phyloP scores from a whole-genome alignment of 2,329 filamentous ascomycete genomes.

The Scopulariopsis brevicaulis region DNA sequence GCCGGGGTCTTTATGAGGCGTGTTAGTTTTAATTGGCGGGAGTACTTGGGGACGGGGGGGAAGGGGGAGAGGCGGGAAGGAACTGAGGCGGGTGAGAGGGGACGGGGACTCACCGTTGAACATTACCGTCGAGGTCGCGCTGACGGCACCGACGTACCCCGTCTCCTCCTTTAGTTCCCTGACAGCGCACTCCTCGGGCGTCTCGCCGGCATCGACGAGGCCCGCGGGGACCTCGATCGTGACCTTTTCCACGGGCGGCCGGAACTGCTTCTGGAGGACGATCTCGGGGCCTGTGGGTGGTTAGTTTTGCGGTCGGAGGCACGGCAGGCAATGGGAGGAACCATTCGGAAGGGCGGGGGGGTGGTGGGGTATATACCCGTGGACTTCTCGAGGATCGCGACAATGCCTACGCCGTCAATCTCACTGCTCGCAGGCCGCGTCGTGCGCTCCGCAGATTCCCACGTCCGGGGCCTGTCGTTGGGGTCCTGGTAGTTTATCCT shows the following conservation, averaged over 20 bases:
- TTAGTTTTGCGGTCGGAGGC: background rate
- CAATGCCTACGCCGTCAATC: slow-evolving; percentile 64
- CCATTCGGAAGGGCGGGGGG: no score
- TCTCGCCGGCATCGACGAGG: slow-evolving; percentile 50
- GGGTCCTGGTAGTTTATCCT: slow-evolving; percentile 56
- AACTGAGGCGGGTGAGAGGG: background rate
- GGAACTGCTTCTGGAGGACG: slow-evolving; percentile 56
- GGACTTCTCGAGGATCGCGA: slow-evolving; percentile 52
- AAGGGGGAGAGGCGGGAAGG: background rate
- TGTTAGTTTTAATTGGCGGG: background rate
- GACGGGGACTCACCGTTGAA: slow-evolving; percentile 36
- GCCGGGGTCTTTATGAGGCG: slow-evolving; percentile 40
- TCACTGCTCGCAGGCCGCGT: slow-evolving; percentile 50
- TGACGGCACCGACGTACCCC: slow-evolving; percentile 46
- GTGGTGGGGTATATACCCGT: slow-evolving; percentile 18
- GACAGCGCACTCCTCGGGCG: slow-evolving; percentile 47
- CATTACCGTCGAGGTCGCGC: slow-evolving; percentile 52
- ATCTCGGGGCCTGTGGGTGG: slow-evolving; percentile 30
- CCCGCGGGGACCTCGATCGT: slow-evolving; percentile 56
- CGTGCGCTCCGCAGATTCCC: slow-evolving; percentile 63
- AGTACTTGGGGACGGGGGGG: background rate
- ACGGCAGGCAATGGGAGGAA: background rate
- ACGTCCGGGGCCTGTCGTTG: slow-evolving; percentile 44
- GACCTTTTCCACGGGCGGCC: slow-evolving; percentile 47
- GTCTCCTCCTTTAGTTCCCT: slow-evolving; percentile 58